These are phyloP conservation scores for Neophaeococcomyces mojaviensis DNA, from an alignment of 2,329 filamentous ascomycete species.

Conservation along the genomic window DNA sequence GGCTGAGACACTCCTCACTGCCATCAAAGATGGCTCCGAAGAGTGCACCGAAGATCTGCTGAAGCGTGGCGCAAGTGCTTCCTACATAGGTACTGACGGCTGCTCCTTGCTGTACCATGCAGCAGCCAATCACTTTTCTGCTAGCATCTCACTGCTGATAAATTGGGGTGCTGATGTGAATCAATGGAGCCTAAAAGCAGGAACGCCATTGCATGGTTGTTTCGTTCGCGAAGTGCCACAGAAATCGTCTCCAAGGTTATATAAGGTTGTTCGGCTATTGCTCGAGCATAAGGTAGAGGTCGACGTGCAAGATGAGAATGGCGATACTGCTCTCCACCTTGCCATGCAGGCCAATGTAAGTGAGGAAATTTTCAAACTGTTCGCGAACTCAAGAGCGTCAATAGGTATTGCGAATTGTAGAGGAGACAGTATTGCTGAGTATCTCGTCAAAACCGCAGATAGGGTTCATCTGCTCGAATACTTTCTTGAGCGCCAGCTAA, in stretches of 20 bases:
- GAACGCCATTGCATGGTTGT: background rate
- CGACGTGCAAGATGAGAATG: slow-evolving; percentile 15
- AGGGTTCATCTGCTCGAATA: too few species aligned
- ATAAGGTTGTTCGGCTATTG: slow-evolving; percentile 13
- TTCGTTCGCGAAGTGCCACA: background rate
- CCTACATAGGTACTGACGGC: background rate
- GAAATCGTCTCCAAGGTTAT: background rate
- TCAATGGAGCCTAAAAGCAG: background rate
- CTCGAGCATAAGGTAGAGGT: background rate
- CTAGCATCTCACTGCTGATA: background rate
- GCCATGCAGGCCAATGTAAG: slow-evolving; percentile 11
- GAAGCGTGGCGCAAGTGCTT: background rate
- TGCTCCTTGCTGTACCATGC: background rate
- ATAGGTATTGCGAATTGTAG: background rate
- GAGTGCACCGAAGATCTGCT: background rate
- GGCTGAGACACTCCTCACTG: background rate
- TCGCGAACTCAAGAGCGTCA: background rate
- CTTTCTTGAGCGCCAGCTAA: too few species aligned
- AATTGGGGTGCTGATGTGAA: background rate
- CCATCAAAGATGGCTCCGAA: background rate
- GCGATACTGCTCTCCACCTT: slow-evolving; percentile 28
- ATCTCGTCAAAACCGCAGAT: too few species aligned
- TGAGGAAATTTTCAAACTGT: background rate
- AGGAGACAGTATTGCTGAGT: too few species aligned
- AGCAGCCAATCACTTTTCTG: background rate